These are phyloP conservation scores for Hansenula lynferdii DNA, from an alignment of 1,139 yeast genomes.

Conservation along the genomic window DNA sequence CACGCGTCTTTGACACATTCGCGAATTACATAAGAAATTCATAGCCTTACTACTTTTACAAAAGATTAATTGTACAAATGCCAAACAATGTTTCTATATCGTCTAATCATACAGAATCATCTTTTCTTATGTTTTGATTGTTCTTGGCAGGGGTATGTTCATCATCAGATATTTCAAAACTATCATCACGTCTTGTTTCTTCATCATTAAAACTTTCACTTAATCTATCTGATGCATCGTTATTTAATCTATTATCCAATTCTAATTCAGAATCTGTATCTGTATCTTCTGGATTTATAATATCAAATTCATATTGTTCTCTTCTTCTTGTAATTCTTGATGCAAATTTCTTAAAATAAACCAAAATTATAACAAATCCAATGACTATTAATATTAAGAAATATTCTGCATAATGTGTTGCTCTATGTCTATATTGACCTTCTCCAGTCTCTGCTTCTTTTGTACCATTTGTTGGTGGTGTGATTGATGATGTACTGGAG, in stretches of 20 bases:
- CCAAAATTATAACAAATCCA: slow-evolving; percentile 51
- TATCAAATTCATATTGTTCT: slow-evolving; percentile 75
- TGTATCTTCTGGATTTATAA: slow-evolving; percentile 67
- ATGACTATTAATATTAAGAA: slow-evolving; percentile 54
- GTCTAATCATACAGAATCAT: too few species aligned
- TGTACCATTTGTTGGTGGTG: slow-evolving; percentile 2
- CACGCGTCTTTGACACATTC: too few species aligned
- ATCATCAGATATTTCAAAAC: slow-evolving; percentile 17
- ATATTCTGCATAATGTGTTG: slow-evolving; percentile 49
- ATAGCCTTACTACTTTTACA: too few species aligned
- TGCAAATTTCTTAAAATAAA: slow-evolving; percentile 45
- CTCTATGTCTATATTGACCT: slow-evolving; percentile 33
- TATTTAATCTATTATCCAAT: slow-evolving; percentile 12
- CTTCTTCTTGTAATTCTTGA: slow-evolving; percentile 56
- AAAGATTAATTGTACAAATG: too few species aligned
- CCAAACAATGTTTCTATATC: too few species aligned
- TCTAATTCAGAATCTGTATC: slow-evolving; percentile 30
- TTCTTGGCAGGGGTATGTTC: too few species aligned
- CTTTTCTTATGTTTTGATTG: not conserved
- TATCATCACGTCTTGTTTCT: slow-evolving; percentile 8
- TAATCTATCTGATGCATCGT: slow-evolving; percentile 6
- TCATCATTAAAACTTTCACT: slow-evolving; percentile 2
- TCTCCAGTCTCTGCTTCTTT: too few species aligned
- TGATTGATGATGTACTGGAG: slow-evolving; percentile 3
- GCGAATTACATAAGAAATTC: too few species aligned